Conservation (phyloP, 2,329 filamentous ascomycete species). For the Xylariomycetidae sp. region DNA sequence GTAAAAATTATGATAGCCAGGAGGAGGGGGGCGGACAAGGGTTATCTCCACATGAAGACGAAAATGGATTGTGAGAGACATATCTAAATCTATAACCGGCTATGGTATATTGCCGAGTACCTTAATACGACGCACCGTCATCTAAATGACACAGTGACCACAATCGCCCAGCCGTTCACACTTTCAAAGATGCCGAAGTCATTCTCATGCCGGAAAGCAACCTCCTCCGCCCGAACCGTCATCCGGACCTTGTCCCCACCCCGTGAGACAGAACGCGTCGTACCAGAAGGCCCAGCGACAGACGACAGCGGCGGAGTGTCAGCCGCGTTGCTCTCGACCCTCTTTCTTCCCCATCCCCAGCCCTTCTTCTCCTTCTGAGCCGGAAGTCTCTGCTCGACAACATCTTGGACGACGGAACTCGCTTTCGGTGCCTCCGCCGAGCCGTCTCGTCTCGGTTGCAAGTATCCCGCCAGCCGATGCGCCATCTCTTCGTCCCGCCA, state of each 20-base stretch:
- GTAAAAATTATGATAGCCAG: too few relatives aligned
- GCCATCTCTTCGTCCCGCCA: conserved; percentile 45
- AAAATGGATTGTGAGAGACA: too few relatives aligned
- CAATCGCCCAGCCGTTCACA: conserved; percentile 44
- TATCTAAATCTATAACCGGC: too few relatives aligned
- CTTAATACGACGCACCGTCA: too few relatives aligned
- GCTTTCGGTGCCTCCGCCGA: conserved; percentile 4
- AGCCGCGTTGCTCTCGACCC: conserved; percentile 1
- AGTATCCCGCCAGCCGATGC: conserved; percentile 36
- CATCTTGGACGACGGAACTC: conserved; percentile 21
- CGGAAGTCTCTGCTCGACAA: conserved; percentile 24
- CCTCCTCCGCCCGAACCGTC: conserved; percentile 39
- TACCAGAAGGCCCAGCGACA: too few relatives aligned
- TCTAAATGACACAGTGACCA: too few relatives aligned
- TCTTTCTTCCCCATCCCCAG: conserved; percentile 24
- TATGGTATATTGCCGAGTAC: too few relatives aligned
- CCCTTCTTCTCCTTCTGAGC: conserved; percentile 29
- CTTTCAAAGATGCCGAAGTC: conserved; percentile 49
- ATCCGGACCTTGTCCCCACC: conserved; percentile 30
- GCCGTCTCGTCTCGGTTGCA: conserved; percentile 31
- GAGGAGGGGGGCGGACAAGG: too few relatives aligned
- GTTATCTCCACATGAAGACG: too few relatives aligned
- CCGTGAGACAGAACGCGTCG: too few relatives aligned
- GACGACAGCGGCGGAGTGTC: background rate
- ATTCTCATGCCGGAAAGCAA: conserved; percentile 47